These are phyloP conservation scores for Triadica sebifera DNA, from an alignment of 345 rosid genomes.

Conservation along the genomic window DNA sequence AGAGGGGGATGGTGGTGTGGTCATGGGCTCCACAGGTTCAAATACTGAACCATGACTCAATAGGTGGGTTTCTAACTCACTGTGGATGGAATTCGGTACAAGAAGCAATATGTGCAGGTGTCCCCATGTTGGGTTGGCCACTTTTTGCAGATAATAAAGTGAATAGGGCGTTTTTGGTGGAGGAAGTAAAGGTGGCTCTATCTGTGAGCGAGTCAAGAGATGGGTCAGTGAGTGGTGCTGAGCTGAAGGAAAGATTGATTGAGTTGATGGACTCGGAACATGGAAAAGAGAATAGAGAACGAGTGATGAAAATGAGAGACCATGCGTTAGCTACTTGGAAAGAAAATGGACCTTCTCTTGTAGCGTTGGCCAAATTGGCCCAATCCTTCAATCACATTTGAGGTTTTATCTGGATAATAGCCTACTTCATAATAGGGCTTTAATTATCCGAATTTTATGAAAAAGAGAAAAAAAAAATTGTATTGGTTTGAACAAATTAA, in stretches of 20 bases:
- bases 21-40: constrained; percentile 63
- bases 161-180: constrained; percentile 45
- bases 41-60: constrained; percentile 43
- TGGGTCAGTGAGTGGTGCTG: constrained; percentile 50
- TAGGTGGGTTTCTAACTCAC: constrained; percentile 67
- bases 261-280: constrained; percentile 36
- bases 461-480: no score
- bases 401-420: no score
- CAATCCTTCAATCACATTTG: not conserved
- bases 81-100: constrained; percentile 73
- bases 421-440: no score
- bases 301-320: constrained; percentile 26
- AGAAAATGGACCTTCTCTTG: constrained; percentile 42
- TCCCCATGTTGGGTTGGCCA: constrained; percentile 55
- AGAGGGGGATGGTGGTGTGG: constrained; percentile 47
- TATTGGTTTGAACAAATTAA: no score
- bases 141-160: constrained; percentile 44
- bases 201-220: constrained; percentile 37
- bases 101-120: constrained; percentile 50
- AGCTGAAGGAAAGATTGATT: constrained; percentile 18
- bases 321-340: constrained; percentile 39
- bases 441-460: no score
- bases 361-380: not conserved
- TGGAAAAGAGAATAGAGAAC: constrained; percentile 30
- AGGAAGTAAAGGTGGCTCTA: constrained; percentile 54